Percentiles rank a stretch among this genome's conserved stretches.
Evolutionary conservation across 495 filamentous ascomycete species (phyloP).

Genomic region (Penicillium pulvis): DNA sequence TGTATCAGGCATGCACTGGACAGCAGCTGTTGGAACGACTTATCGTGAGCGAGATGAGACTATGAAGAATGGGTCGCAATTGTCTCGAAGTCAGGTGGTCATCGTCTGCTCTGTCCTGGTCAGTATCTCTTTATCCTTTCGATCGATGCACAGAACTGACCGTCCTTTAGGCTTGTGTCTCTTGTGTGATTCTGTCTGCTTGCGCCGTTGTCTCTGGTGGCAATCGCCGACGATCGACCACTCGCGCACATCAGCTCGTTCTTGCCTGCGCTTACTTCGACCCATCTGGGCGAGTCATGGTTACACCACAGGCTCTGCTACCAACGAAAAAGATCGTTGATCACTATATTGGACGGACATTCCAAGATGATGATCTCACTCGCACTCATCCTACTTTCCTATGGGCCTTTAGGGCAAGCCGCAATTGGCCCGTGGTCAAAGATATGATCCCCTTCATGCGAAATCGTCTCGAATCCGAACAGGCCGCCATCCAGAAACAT

Average conservation of each 20-base stretch:
- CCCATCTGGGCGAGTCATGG: conserved; percentile 70
- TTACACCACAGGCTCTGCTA: conserved; percentile 77
- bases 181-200: conserved; percentile 59
- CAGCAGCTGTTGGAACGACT: conserved; percentile 68
- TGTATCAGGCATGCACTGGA: conserved; percentile 90
- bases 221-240: conserved; percentile 54
- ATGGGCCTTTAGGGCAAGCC: conserved; percentile 81
- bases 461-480: conserved; percentile 52
- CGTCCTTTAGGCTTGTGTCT: conserved; percentile 50
- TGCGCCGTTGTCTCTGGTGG: conserved; percentile 61
- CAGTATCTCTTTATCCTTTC: conserved; percentile 24
- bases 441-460: conserved; percentile 71
- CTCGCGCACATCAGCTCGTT: conserved; percentile 75
- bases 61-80: conserved; percentile 29
- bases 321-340: conserved; percentile 79
- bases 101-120: conserved; percentile 69
- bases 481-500: conserved; percentile 35
- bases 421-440: conserved; percentile 70
- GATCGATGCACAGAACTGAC: conserved; percentile 16
- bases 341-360: conserved; percentile 71
- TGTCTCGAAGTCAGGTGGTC: conserved; percentile 59
- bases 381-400: conserved; percentile 79
- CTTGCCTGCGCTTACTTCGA: conserved; percentile 80
- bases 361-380: conserved; percentile 72
- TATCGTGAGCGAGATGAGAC: conserved; percentile 53